phyloP scores from a whole-genome alignment of 208 protist species.

The Wallacemonas sp. region DNA sequence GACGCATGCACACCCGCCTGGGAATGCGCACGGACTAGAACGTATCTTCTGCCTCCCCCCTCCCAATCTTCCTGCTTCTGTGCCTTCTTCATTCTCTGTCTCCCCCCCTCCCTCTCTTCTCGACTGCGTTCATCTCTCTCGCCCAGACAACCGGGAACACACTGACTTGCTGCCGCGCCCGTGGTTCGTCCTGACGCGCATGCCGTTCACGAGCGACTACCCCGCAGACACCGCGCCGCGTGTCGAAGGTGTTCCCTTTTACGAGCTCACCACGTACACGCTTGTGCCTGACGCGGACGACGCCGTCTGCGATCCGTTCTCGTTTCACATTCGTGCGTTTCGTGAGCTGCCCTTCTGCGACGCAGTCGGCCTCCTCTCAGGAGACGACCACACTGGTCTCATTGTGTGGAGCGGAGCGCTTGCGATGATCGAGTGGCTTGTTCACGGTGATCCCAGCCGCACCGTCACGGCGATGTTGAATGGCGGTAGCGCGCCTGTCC shows the following conservation, averaged over 20 bases:
- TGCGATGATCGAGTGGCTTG: slow-evolving; percentile 39
- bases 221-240: slow-evolving; percentile 27
- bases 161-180: too few relatives aligned
- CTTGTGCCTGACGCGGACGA: background rate
- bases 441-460: background rate
- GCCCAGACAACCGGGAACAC: too few relatives aligned
- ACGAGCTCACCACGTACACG: slow-evolving; percentile 23
- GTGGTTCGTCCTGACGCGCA: slow-evolving; percentile 9
- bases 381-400: slow-evolving; percentile 37
- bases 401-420: slow-evolving; percentile 42
- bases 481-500: background rate
- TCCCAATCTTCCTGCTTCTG: background rate
- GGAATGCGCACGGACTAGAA: too few relatives aligned
- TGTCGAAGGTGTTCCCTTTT: slow-evolving; percentile 40
- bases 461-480: background rate
- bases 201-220: slow-evolving; percentile 36
- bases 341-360: slow-evolving; percentile 33
- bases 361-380: slow-evolving; percentile 32
- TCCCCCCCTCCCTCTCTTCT: too few relatives aligned
- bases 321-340: slow-evolving; percentile 34
- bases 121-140: background rate
- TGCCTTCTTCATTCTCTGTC: background rate
- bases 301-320: slow-evolving; percentile 7
- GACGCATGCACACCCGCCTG: too few relatives aligned
- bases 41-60: too few relatives aligned